Percentiles rank a stretch among this genome's conserved stretches.
These are phyloP conservation scores for Auxenochlorella protothecoides DNA, from an alignment of 139 green algal genomes.

Conservation along the genomic window DNA sequence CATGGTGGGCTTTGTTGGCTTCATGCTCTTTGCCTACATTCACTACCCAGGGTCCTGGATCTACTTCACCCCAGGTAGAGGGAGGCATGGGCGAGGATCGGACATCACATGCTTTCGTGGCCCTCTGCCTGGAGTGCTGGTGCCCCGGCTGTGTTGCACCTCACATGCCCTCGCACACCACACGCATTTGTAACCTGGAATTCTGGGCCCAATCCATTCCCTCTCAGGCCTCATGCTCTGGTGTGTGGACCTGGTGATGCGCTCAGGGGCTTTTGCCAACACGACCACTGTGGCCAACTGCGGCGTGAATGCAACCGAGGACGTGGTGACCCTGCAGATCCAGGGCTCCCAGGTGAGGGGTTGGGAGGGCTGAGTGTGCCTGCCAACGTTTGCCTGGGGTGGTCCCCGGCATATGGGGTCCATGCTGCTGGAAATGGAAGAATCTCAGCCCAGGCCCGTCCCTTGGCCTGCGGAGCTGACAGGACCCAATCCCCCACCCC, in stretches of 20 bases:
- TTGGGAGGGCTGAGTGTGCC: too few relatives aligned
- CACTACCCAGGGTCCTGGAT: constrained; percentile 21
- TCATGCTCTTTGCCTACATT: constrained; percentile 17
- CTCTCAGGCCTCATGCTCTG: constrained; percentile 26
- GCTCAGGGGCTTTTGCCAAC: constrained; percentile 17
- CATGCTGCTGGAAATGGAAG: too few relatives aligned
- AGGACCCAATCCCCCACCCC: too few relatives aligned
- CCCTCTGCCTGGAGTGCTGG: too few relatives aligned
- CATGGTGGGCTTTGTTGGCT: constrained; percentile 25
- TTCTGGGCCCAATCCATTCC: too few relatives aligned
- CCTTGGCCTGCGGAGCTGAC: too few relatives aligned
- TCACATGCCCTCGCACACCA: too few relatives aligned
- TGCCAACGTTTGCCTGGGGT: too few relatives aligned
- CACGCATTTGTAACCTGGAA: not conserved
- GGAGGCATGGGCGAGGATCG: not conserved
- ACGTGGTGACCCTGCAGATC: constrained; percentile 14
- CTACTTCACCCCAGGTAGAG: constrained; percentile 13
- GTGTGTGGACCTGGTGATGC: constrained; percentile 18
- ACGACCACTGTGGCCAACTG: constrained; percentile 8
- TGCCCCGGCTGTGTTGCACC: too few relatives aligned
- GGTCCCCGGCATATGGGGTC: too few relatives aligned
- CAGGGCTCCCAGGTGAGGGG: constrained; percentile 4
- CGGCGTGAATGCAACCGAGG: constrained; percentile 1
- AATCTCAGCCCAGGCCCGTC: too few relatives aligned
- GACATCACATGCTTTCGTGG: not conserved